These are phyloP conservation scores for Porcisia hertigi DNA, from an alignment of 208 protist species.

Conservation along the genomic window DNA sequence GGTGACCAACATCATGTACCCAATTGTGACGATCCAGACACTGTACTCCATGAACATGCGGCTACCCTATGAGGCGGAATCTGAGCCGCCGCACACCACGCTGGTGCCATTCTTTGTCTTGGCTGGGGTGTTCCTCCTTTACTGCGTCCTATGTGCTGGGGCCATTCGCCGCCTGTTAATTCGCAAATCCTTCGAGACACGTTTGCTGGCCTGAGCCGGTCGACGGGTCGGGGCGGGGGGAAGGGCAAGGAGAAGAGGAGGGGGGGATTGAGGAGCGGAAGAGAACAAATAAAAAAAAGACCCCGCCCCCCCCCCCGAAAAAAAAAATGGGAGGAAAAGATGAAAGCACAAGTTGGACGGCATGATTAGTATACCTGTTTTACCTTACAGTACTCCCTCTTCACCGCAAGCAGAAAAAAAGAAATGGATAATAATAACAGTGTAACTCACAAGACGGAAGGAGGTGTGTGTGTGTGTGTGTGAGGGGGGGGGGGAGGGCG, in stretches of 20 bases:
- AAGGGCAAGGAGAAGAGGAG: not conserved
- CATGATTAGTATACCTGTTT: too few relatives aligned
- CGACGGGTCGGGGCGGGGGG: not conserved
- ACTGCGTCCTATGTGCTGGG: conserved; percentile 35
- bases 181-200: conserved; percentile 59
- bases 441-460: too few relatives aligned
- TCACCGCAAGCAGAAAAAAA: not conserved
- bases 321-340: not conserved
- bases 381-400: too few relatives aligned
- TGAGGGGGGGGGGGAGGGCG: not conserved
- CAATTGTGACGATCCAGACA: conserved; percentile 74
- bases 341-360: not conserved
- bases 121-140: conserved; percentile 45
- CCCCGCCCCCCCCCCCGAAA: not conserved
- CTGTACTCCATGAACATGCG: conserved; percentile 86
- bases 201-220: conserved; percentile 42
- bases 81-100: conserved; percentile 43
- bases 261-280: not conserved
- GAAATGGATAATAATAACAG: not conserved
- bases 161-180: conserved; percentile 41
- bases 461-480: not conserved
- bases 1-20: conserved; percentile 84
- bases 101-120: conserved; percentile 71
- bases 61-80: conserved; percentile 62
- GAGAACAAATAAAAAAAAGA: not conserved